Evolutionary conservation across 169 alveolate genomes (phyloP).

Genomic region (Neospora caninum): DNA sequence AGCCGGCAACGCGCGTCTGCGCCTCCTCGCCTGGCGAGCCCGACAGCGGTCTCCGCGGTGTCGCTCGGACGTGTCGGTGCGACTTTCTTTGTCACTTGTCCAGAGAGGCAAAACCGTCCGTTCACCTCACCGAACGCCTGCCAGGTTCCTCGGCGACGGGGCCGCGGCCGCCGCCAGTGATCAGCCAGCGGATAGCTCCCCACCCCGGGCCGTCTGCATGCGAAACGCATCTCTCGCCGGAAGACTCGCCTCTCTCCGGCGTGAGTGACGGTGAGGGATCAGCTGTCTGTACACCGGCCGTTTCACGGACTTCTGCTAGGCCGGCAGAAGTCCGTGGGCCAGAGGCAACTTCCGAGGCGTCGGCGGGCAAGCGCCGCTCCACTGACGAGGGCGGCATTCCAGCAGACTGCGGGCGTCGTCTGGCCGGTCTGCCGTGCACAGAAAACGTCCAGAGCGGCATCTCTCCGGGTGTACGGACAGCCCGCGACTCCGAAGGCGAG

Average conservation of each 20-base stretch:
- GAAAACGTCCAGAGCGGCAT: too few species aligned
- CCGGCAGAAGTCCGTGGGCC: too few species aligned
- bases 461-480: too few species aligned
- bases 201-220: not conserved
- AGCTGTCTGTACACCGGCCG: not conserved
- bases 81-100: not conserved
- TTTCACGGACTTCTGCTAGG: too few species aligned
- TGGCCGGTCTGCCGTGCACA: too few species aligned
- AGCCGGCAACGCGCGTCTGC: not conserved
- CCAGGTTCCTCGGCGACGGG: not conserved
- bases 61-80: not conserved
- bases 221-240: not conserved
- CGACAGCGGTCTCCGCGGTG: not conserved
- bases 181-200: not conserved
- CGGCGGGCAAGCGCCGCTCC: too few species aligned
- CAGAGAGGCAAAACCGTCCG: not conserved
- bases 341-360: too few species aligned
- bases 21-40: not conserved
- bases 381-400: too few species aligned
- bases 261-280: not conserved
- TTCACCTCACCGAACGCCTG: not conserved
- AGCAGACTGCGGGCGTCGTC: too few species aligned
- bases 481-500: too few species aligned
- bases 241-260: not conserved
- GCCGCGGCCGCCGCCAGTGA: not conserved